phyloP scores from a whole-genome alignment of 176 grass and related monocot genomes.

The Chloris gayana region DNA sequence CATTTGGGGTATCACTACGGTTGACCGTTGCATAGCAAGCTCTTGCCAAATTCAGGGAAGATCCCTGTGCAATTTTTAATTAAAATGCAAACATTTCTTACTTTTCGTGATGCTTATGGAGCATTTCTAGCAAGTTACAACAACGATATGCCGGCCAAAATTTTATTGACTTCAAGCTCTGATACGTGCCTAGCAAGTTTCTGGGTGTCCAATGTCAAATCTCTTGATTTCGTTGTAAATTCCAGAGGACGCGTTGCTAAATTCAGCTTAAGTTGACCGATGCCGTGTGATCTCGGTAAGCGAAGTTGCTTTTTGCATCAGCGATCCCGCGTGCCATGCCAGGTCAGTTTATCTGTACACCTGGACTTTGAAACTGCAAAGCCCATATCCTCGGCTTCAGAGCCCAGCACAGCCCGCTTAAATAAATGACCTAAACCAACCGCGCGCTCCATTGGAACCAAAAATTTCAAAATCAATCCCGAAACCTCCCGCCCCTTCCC shows the following conservation, averaged over 20 bases:
- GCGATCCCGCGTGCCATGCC: no score
- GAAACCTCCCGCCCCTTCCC: constrained; percentile 37
- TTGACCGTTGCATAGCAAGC: neutral
- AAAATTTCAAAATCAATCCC: constrained; percentile 40
- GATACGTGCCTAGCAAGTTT: constrained; percentile 17
- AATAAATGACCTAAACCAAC: neutral
- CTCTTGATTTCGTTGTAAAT: neutral
- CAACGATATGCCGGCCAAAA: neutral
- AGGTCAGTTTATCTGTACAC: neutral
- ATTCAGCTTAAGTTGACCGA: neutral
- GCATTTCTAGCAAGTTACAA: neutral
- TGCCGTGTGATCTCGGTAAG: neutral
- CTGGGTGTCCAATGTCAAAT: neutral
- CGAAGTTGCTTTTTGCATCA: neutral
- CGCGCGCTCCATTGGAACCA: neutral
- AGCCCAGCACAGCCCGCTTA: neutral
- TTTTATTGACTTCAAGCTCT: neutral
- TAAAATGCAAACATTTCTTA: neutral
- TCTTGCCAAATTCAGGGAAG: constrained; percentile 10
- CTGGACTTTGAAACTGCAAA: neutral
- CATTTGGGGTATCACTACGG: neutral
- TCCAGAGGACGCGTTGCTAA: neutral
- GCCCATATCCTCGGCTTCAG: neutral
- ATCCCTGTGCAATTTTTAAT: neutral
- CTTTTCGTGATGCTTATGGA: neutral